Base-by-base conservation (phyloP, 805 yeast genomes). In the Saccharomyces mikatae region DNA sequence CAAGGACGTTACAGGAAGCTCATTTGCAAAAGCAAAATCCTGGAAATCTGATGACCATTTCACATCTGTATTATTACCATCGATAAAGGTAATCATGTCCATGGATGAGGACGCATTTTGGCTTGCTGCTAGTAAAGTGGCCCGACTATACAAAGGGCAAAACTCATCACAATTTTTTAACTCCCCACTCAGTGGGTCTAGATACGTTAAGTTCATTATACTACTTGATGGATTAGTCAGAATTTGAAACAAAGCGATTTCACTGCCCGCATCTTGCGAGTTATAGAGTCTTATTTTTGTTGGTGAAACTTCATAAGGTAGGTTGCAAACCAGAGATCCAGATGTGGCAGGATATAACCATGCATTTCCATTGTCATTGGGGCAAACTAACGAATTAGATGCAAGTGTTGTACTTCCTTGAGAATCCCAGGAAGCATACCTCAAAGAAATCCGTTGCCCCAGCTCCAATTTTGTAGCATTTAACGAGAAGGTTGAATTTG, bases 191-290 rank as follows among this genome's bases (percentile, higher is more conserved):
- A 65, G 56, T 2, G 96, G 96, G 65, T 92, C 92, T 24, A 87
- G 73, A 63, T 90, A 94, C 0, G 95, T 82, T 59, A 94, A 69
- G 67, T 94, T 94, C 96, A 94, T 87, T 57, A 92, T 92, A 59
- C 97, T 89, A 60, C 84, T 79, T 11, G 90, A 78, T 0, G 97
- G 97, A 52, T 78, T 71, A 0, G 96, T 83, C 44, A 86, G 73
- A 6, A 94, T 73, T 62, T 97, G 78, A 67, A 91, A 94, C 6
- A 77, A 56, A 50, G 83, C 76, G 5, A 83, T 78, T 51, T 77
- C 75, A 29, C 74, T 70, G 41, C 73, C 74, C 9, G 74, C 71
- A 6, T 71, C 65, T 5, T 66, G 66, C 0, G 92, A 81, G 58
- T 88, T 83, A 67, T 81, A 87, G 3, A 94, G 65, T 52, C 97